Evolutionary conservation across 306 rosid species (phyloP), one percentile per base, ranked within the genome.

Genomic region (Carpinus viminea): DNA sequence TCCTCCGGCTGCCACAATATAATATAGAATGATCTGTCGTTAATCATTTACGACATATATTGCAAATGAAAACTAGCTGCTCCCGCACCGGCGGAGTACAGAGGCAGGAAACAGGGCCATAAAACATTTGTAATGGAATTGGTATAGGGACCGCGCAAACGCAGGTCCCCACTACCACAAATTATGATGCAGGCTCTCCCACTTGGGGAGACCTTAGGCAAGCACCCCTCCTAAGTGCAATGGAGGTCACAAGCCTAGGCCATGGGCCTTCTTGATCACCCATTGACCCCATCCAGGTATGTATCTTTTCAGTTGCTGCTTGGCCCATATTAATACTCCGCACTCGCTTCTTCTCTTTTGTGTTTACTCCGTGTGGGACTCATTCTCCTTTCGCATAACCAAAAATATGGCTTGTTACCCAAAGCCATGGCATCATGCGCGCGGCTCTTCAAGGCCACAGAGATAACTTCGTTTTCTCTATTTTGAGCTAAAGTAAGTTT

Each of bases 101-200:
- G 2, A 2, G 52, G 3, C 0, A 1, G 52, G 0, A 48, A 9
- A 48, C 12, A 47, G 43, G 43, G 0, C 0, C 5, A 38, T 2
- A 3, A 8, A 50, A 50, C 4, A 2, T 12, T 53, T 3, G 0
- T 0, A 17, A 5, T 55, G 1, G 0, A 6, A 55, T 6, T 57
- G 4, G 65, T 38, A 50, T 12, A 59, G 86, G 84, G 90, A 85
- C 90, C 80, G 90, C 90, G 88, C 90, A 84, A 34, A 85, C 92
- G 90, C 91, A 88, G 80, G 90, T 86, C 90, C 88, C 89, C 87
- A 24, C 81, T 11, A 8, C 69, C 61, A 90, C 86, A 88, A 86
- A 88, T 90, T 79, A 83, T 85, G 90, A 90, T 88, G 86, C 81
- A 77, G 90, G 86, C 79, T 88, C 94, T 75, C 75, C 91, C 86